These are phyloP conservation scores for Chrysanthemum makinoi DNA, from an alignment of 129 eudicot genomes.

Conservation along the genomic window DNA sequence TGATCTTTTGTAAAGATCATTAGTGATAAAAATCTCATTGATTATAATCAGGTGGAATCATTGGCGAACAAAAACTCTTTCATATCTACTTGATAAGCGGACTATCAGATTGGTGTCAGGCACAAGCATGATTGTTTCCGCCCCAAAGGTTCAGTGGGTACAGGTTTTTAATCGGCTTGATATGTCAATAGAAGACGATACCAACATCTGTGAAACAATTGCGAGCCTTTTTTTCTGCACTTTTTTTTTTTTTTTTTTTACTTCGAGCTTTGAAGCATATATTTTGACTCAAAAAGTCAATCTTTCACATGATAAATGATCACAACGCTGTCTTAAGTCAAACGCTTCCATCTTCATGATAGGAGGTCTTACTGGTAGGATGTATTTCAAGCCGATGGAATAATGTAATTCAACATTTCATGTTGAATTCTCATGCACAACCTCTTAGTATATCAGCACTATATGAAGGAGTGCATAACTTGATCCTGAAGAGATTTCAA, in stretches of 20 bases:
- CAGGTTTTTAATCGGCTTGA: conserved; percentile 48
- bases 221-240: conserved; percentile 55
- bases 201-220: conserved; percentile 37
- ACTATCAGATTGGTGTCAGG: conserved; percentile 65
- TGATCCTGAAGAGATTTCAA: conserved; percentile 40
- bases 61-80: conserved; percentile 55
- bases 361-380: conserved; percentile 51
- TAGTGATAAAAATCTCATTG: neutral
- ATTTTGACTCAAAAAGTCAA: neutral
- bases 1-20: neutral
- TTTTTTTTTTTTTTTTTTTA: neutral
- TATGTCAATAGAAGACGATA: conserved; percentile 33
- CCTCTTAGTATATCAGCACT: conserved; percentile 38
- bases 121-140: no score
- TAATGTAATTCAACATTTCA: conserved; percentile 39
- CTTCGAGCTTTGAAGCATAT: neutral
- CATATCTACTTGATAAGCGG: conserved; percentile 63
- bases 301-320: neutral
- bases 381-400: conserved; percentile 61
- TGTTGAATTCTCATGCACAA: conserved; percentile 38
- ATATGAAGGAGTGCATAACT: conserved; percentile 45
- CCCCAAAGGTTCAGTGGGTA: conserved; percentile 57
- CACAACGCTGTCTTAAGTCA: neutral
- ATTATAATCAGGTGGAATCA: conserved; percentile 32
- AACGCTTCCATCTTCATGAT: conserved; percentile 37